phyloP scores from a whole-genome alignment of 2,329 filamentous ascomycete genomes.

The Calcarisporium arbuscula region DNA sequence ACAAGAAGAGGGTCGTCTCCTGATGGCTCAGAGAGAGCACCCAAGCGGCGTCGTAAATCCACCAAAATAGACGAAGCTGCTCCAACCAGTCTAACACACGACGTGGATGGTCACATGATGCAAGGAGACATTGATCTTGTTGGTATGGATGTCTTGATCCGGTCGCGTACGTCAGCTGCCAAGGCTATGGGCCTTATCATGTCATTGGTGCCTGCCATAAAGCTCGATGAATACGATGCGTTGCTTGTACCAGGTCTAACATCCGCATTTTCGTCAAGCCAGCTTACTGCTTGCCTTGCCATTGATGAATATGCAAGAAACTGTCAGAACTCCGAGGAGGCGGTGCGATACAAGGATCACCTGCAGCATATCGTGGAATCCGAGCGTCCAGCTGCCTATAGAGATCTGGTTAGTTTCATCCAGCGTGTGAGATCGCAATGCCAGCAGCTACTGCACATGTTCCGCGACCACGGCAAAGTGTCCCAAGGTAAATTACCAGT shows the following conservation, averaged over 20 bases:
- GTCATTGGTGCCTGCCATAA: constrained; percentile 61
- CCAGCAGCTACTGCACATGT: constrained; percentile 81
- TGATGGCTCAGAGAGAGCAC: constrained; percentile 53
- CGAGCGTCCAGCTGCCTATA: constrained; percentile 75
- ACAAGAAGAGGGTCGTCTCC: constrained; percentile 43
- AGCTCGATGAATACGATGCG: constrained; percentile 57
- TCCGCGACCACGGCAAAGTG: constrained; percentile 84
- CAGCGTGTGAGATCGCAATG: constrained; percentile 89
- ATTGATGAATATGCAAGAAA: constrained; percentile 81
- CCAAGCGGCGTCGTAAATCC: constrained; percentile 75
- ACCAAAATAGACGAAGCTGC: constrained; percentile 71
- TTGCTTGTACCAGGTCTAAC: constrained; percentile 59
- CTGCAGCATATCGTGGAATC: constrained; percentile 73
- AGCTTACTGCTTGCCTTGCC: constrained; percentile 75
- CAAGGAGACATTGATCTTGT: constrained; percentile 94
- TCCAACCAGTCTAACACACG: constrained; percentile 66
- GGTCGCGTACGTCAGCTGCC: constrained; percentile 82
- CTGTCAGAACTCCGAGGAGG: constrained; percentile 34
- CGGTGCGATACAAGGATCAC: constrained; percentile 50
- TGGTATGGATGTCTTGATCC: constrained; percentile 78
- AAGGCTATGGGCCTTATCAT: constrained; percentile 82
- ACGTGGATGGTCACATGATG: constrained; percentile 97
- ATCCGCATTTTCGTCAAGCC: constrained; percentile 76
- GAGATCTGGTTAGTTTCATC: constrained; percentile 83
- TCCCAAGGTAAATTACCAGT: constrained; percentile 67